Base-by-base conservation (phyloP, 2,329 filamentous ascomycete genomes). In the Ascosphaera pollenicola region DNA sequence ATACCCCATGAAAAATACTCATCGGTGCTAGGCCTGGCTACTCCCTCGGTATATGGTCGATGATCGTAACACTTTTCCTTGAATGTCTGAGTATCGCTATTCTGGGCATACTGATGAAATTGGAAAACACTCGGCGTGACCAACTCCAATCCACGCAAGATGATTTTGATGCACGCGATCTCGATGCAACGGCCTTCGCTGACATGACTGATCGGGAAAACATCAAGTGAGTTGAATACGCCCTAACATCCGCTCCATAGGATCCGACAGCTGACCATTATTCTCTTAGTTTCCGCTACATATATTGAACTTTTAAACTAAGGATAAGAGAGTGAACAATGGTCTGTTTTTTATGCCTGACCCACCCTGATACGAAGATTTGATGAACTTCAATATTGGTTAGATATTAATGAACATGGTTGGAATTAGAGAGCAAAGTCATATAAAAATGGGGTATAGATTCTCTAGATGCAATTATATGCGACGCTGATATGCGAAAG, bases 131-230 rank as follows among this genome's bases (percentile, higher is more conserved):
- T 42, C 57, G 60, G 30, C 53, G 66, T 2, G 66, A 70, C 45
- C 50, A 53, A 18, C 55, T 67, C 8, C 64, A 68, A 48, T 57
- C 60, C 57, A 45, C 53, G 58, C 56, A 58, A 17, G 61, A 61
- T 17, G 64, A 61, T 3, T 49, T 64, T 3, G 60, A 64, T 40
- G 61, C 58, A 0, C 52, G 62, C 35, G 62, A 64, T 46, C 48
- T 66, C 32, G 62, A 65, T 46, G 53, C 57, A 3, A 69, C 65
- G 18, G 66, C 66, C 1, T 69, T 68, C 43, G 52, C 60, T 32
- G 67, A 70, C 52, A 49, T 69, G 59, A 69, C 66, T 5, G 66
- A 69, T 51, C 50, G 59, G 16, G 64, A 68, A 52, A 69, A 68
- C 42, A 39, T 63, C 44, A 67, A 68, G 56, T 59, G 51, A 35